A percentile compares a stretch with the other conserved stretches of the same genome.
Conservation (phyloP, 2,329 filamentous ascomycete species). For the Samsoniella hepiali region DNA sequence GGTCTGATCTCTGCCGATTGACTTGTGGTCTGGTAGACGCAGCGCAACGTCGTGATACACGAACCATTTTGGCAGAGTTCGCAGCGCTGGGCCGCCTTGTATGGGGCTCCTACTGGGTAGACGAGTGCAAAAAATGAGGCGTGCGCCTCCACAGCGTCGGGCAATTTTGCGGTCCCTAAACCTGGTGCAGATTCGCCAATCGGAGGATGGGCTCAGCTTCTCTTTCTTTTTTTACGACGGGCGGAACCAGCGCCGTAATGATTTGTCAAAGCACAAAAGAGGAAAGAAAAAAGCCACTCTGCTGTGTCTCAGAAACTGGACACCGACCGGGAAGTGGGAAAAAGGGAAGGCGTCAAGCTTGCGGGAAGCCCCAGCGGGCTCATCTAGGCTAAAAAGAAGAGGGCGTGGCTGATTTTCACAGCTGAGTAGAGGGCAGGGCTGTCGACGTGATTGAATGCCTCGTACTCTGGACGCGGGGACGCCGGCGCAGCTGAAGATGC, state of each 20-base stretch:
- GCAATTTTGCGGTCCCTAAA: slow-evolving; percentile 1
- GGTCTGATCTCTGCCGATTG: not conserved
- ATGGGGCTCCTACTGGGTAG: too few species aligned
- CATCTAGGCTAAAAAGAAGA: not conserved
- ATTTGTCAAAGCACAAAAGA: not conserved
- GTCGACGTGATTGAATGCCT: not conserved
- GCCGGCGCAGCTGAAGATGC: slow-evolving; percentile 12
- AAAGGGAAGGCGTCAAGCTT: slow-evolving; percentile 12
- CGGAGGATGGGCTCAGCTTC: not conserved
- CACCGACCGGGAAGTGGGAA: slow-evolving; percentile 6
- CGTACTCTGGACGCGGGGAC: slow-evolving; percentile 6
- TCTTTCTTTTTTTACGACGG: not conserved
- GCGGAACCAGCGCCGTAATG: not conserved
- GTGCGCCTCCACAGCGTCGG: not conserved
- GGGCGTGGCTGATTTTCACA: not conserved
- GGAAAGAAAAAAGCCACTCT: not conserved
- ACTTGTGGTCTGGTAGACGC: not conserved
- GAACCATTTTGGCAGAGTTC: too few species aligned
- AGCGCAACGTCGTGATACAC: not conserved
- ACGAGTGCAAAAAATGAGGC: not conserved
- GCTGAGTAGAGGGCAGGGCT: slow-evolving; percentile 14
- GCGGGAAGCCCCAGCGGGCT: slow-evolving; percentile 9
- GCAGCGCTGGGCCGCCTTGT: not conserved
- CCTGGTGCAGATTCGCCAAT: slow-evolving; percentile 7
- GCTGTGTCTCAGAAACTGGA: not conserved